phyloP scores from a whole-genome alignment of 192 early-diverging fungal species.

The Coemansia biformis region DNA sequence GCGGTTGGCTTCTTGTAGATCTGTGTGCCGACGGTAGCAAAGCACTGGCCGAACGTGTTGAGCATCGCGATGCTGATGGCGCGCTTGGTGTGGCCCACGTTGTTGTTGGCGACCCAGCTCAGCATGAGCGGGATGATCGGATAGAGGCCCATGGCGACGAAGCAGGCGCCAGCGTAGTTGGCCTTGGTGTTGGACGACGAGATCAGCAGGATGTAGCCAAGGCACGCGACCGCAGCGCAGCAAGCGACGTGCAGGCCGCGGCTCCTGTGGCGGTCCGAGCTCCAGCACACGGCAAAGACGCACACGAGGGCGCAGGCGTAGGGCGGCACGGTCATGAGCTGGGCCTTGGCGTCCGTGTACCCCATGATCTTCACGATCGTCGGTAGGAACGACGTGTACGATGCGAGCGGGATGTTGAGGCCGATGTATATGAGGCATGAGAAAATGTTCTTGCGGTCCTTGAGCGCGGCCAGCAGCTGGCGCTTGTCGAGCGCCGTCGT shows the following conservation, averaged over 20 bases:
- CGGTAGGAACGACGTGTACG: constrained; percentile 64
- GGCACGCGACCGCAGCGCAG: constrained; percentile 23
- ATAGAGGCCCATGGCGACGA: constrained; percentile 46
- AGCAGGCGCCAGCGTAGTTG: constrained; percentile 49
- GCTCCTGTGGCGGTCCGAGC: constrained; percentile 47
- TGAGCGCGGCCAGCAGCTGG: constrained; percentile 48
- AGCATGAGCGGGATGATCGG: constrained; percentile 58
- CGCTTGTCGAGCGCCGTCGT: constrained; percentile 24
- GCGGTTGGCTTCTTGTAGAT: constrained; percentile 63
- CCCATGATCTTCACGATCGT: constrained; percentile 67
- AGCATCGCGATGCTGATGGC: constrained; percentile 63
- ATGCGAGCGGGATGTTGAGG: constrained; percentile 58
- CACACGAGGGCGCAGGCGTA: constrained; percentile 46
- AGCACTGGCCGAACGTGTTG: constrained; percentile 65
- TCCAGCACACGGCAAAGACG: constrained; percentile 38
- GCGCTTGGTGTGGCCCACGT: constrained; percentile 67
- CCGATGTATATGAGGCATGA: constrained; percentile 61
- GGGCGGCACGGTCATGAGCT: constrained; percentile 53
- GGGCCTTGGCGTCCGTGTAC: constrained; percentile 47
- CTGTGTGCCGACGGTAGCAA: constrained; percentile 68
- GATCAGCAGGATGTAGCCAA: constrained; percentile 46
- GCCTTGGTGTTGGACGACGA: constrained; percentile 21
- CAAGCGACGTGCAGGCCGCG: constrained; percentile 46
- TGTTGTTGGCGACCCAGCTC: constrained; percentile 63
- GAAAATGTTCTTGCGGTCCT: constrained; percentile 53